Evolutionary conservation across 441 rosid species (phyloP).

Genomic region (Populus hybrid): DNA sequence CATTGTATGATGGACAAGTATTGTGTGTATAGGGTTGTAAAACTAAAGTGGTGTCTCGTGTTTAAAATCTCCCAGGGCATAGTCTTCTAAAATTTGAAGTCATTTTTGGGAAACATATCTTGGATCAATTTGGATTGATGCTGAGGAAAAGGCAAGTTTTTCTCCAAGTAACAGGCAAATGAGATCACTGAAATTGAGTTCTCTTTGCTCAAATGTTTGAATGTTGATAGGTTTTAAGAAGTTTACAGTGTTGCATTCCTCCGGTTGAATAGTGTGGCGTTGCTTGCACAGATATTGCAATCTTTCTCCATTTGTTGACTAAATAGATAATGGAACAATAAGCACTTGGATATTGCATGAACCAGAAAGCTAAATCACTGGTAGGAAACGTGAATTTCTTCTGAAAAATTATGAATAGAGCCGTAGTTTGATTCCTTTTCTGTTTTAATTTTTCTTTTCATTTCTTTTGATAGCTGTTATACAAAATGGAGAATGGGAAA

Average conservation of each 20-base stretch:
- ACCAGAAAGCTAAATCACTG: slow-evolving; percentile 1
- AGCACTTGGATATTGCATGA: slow-evolving; percentile 1
- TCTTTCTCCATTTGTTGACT: background rate
- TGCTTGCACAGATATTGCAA: slow-evolving; percentile 6
- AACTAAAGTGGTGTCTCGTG: background rate
- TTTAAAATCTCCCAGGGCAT: background rate
- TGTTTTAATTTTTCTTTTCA: background rate
- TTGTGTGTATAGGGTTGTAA: background rate
- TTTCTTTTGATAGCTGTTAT: slow-evolving; percentile 11
- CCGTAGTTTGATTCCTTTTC: slow-evolving; percentile 8
- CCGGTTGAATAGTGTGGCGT: background rate
- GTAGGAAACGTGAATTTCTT: slow-evolving; percentile 2
- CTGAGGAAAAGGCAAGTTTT: background rate
- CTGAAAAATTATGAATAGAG: background rate
- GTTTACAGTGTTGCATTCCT: background rate
- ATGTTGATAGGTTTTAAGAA: background rate
- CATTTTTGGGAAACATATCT: background rate
- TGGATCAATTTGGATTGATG: slow-evolving; percentile 1
- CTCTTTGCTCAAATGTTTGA: background rate
- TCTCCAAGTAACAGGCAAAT: background rate
- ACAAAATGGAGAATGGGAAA: slow-evolving; percentile 35
- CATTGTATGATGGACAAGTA: background rate
- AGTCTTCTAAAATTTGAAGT: background rate
- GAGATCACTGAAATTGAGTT: background rate
- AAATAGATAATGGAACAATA: slow-evolving; percentile 3